phyloP scores from a whole-genome alignment of 805 yeast genomes.

The Metschnikowia amazonensis region DNA sequence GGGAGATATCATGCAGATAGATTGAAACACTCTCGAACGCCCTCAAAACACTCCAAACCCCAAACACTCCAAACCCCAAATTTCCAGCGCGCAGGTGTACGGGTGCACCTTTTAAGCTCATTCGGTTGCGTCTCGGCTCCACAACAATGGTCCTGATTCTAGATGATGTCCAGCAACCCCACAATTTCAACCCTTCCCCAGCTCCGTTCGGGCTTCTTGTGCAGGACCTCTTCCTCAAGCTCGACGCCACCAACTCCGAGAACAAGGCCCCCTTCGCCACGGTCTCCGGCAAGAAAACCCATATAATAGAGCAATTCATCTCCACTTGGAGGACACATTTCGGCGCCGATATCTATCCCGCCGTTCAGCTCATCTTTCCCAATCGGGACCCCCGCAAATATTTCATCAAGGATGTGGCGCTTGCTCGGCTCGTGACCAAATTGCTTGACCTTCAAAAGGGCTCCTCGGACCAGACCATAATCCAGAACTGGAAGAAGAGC shows the following conservation, averaged over 20 bases:
- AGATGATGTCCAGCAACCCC: slow-evolving; percentile 15
- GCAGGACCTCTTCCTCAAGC: slow-evolving; percentile 16
- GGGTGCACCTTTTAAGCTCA: background rate
- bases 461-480: slow-evolving; percentile 53
- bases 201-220: slow-evolving; percentile 20
- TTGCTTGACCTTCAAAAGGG: slow-evolving; percentile 56
- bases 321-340: slow-evolving; percentile 33
- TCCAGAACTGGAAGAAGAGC: slow-evolving; percentile 35
- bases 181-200: slow-evolving; percentile 12
- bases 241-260: slow-evolving; percentile 14
- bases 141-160: too few species aligned
- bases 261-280: slow-evolving; percentile 18
- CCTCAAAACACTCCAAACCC: too few species aligned
- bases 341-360: slow-evolving; percentile 58
- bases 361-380: slow-evolving; percentile 58
- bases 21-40: too few species aligned
- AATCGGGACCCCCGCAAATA: slow-evolving; percentile 60
- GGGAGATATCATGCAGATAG: too few species aligned
- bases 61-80: too few species aligned
- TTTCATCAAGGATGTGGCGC: slow-evolving; percentile 57
- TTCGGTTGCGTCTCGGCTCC: background rate
- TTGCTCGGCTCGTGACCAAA: slow-evolving; percentile 47
- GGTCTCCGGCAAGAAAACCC: slow-evolving; percentile 16
- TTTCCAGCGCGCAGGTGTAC: too few species aligned
- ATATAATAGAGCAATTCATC: slow-evolving; percentile 26